phyloP scores from a whole-genome alignment of 768 basidiomycete species.

The Kwoniella sp. region DNA sequence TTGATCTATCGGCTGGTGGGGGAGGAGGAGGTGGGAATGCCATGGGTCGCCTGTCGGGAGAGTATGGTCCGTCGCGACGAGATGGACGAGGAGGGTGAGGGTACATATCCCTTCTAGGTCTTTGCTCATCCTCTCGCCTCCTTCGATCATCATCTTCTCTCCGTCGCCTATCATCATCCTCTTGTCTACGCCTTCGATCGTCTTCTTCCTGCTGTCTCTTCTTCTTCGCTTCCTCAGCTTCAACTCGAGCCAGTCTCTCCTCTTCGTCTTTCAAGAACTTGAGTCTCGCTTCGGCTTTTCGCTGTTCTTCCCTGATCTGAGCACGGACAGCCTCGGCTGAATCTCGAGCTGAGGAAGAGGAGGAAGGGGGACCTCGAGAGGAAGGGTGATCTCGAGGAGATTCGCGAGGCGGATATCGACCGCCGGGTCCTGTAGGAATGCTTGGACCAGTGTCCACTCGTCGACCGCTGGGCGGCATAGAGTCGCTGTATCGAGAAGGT shows the following conservation, averaged over 20 bases:
- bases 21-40: not conserved
- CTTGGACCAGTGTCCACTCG: not conserved
- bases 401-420: not conserved
- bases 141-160: not conserved
- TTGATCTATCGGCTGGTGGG: not conserved
- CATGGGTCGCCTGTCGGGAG: not conserved
- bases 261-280: constrained; percentile 20
- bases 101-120: not conserved
- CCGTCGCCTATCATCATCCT: constrained; percentile 1
- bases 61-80: not conserved
- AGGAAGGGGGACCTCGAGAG: not conserved
- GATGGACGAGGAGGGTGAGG: not conserved
- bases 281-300: constrained; percentile 18
- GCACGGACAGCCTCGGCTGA: constrained; percentile 16
- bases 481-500: constrained; percentile 5
- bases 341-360: not conserved
- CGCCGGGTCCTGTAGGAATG: not conserved
- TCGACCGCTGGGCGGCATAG: not conserved
- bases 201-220: constrained; percentile 4
- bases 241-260: constrained; percentile 15
- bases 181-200: constrained; percentile 1
- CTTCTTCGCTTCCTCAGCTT: constrained; percentile 16
- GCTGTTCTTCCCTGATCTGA: constrained; percentile 11
- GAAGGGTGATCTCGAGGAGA: not conserved
- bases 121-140: not conserved